Evolutionary conservation across 2,329 filamentous ascomycete genomes (phyloP).

Genomic region (Parascedosporium putredinis): DNA sequence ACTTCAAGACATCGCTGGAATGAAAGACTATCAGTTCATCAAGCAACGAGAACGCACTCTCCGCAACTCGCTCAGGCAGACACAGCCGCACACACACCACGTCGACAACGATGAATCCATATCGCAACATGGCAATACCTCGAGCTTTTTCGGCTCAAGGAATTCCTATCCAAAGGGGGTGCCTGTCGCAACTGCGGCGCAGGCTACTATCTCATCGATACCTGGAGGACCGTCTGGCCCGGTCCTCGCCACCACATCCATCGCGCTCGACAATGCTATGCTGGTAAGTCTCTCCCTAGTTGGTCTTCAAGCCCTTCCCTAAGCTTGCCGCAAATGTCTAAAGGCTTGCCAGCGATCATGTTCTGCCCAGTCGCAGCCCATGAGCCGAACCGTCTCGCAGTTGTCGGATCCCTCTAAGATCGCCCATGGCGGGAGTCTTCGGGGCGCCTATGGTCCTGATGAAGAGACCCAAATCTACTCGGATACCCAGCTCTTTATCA

Average conservation of each 20-base stretch:
- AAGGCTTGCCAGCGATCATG: not conserved
- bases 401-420: constrained; percentile 23
- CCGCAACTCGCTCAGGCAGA: too few species aligned
- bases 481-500: constrained; percentile 15
- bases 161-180: not conserved
- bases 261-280: constrained; percentile 2
- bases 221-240: constrained; percentile 13
- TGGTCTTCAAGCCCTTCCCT: constrained; percentile 8
- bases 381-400: constrained; percentile 34
- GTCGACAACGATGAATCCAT: not conserved
- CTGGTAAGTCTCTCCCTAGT: constrained; percentile 5
- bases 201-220: constrained; percentile 6
- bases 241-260: constrained; percentile 7
- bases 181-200: not conserved
- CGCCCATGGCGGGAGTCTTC: too few species aligned
- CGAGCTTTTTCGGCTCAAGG: not conserved
- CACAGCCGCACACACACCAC: not conserved
- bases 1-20: too few species aligned
- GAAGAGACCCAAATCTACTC: too few species aligned
- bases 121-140: not conserved
- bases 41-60: too few species aligned
- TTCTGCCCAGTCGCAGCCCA: constrained; percentile 21
- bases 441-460: too few species aligned
- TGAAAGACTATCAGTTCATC: too few species aligned
- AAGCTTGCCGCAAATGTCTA: not conserved